Evolutionary conservation across 164 flowering plant species (phyloP).

Genomic region (Hamamelis virginiana): DNA sequence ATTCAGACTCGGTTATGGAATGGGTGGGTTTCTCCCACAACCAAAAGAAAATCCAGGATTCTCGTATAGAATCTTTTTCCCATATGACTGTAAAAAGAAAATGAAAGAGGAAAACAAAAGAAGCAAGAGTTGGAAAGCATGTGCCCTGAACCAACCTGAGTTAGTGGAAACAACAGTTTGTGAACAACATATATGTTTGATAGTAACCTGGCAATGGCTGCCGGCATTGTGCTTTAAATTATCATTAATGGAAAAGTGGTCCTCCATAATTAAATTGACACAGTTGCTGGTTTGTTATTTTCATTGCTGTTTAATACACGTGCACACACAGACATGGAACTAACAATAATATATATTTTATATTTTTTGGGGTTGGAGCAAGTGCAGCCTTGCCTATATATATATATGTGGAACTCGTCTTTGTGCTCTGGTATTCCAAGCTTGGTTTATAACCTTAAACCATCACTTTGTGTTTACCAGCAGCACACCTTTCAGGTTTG

Average conservation of each 20-base stretch:
- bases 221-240: slow-evolving; percentile 3
- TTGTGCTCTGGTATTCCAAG: no score
- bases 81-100: slow-evolving; percentile 12
- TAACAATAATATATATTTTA: no score
- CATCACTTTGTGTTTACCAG: no score
- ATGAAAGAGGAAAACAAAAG: background rate
- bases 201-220: slow-evolving; percentile 5
- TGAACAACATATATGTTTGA: slow-evolving; percentile 6
- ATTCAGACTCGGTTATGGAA: background rate
- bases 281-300: background rate
- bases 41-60: slow-evolving; percentile 5
- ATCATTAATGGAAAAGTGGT: slow-evolving; percentile 3
- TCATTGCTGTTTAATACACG: background rate
- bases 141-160: slow-evolving; percentile 7
- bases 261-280: background rate
- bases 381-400: no score
- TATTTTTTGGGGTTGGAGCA: no score
- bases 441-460: no score
- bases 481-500: no score
- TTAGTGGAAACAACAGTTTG: slow-evolving; percentile 9
- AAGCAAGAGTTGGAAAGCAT: slow-evolving; percentile 10
- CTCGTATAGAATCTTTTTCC: slow-evolving; percentile 1
- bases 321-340: no score
- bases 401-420: no score
- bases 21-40: background rate